Evolutionary conservation across 306 rosid species (phyloP).

Genomic region (Castanea crenata): DNA sequence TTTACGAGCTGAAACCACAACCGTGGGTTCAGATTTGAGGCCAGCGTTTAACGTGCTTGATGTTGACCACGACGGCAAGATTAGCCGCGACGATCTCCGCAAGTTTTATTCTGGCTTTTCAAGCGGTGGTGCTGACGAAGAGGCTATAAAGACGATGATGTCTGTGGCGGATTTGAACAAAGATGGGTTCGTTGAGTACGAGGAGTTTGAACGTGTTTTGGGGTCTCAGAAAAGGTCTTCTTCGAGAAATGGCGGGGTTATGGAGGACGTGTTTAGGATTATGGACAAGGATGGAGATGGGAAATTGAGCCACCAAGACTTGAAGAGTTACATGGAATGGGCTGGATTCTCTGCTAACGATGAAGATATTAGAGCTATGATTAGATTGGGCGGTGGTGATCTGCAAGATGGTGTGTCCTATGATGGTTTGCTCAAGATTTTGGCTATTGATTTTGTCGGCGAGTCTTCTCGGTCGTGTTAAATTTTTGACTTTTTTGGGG

Average conservation of each 20-base stretch:
- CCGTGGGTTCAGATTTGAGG: slow-evolving; percentile 34
- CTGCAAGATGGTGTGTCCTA: slow-evolving; percentile 56
- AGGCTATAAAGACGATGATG: slow-evolving; percentile 62
- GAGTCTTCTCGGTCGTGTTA: not conserved
- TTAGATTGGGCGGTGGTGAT: slow-evolving; percentile 59
- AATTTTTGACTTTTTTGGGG: no score
- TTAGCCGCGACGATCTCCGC: slow-evolving; percentile 76
- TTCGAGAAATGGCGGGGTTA: slow-evolving; percentile 32
- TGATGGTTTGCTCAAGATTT: slow-evolving; percentile 63
- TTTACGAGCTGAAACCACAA: not conserved
- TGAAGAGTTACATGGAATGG: slow-evolving; percentile 62
- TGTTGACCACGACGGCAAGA: slow-evolving; percentile 75
- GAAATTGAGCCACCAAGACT: slow-evolving; percentile 58
- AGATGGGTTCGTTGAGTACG: slow-evolving; percentile 83
- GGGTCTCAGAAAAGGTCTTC: slow-evolving; percentile 17
- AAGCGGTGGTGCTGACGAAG: slow-evolving; percentile 42
- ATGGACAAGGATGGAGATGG: slow-evolving; percentile 98
- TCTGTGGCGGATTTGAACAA: slow-evolving; percentile 70
- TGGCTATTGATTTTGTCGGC: slow-evolving; percentile 47
- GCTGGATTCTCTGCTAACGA: slow-evolving; percentile 62
- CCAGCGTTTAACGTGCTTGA: slow-evolving; percentile 79
- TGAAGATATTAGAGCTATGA: slow-evolving; percentile 74
- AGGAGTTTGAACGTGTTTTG: slow-evolving; percentile 79
- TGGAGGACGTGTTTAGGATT: slow-evolving; percentile 79
- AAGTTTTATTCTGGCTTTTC: slow-evolving; percentile 44